Conservation (phyloP, 2,329 filamentous ascomycete species). For the Colletotrichum phormii region DNA sequence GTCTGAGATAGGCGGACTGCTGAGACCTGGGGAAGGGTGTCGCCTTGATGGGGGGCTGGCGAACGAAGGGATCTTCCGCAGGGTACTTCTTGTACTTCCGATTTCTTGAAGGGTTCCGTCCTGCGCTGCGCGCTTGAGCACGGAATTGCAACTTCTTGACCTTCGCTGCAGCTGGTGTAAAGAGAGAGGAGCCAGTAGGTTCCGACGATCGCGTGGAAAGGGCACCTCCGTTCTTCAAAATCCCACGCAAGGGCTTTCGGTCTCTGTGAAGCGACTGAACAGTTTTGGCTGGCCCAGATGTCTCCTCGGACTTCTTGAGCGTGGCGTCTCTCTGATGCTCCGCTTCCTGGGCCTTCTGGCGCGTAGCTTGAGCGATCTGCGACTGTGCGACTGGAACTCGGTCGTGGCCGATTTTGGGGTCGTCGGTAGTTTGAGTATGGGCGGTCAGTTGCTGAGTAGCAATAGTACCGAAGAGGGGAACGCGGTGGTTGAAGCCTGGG, state of each 20-base stretch:
- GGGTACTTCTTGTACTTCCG: neutral
- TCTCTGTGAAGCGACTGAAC: neutral
- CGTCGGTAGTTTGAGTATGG: neutral
- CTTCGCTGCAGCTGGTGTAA: neutral
- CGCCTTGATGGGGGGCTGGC: neutral
- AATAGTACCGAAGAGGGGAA: neutral
- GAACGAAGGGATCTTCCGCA: neutral
- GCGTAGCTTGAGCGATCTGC: neutral
- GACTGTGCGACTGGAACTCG: neutral
- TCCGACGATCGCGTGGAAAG: neutral
- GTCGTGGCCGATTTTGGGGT: neutral
- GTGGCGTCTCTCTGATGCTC: neutral
- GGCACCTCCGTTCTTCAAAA: neutral
- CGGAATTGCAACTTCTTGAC: neutral
- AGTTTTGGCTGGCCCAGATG: neutral
- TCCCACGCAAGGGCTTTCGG: neutral
- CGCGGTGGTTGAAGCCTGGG: neutral
- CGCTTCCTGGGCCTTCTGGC: neutral
- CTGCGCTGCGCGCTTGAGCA: neutral
- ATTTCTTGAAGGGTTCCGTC: neutral
- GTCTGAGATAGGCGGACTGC: slow-evolving; percentile 4
- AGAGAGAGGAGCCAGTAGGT: neutral
- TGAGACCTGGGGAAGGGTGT: neutral
- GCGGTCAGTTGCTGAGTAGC: neutral
- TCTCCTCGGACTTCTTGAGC: neutral